Conservation (phyloP, 140 eudicot species). For the Ambrosia hybrid region DNA sequence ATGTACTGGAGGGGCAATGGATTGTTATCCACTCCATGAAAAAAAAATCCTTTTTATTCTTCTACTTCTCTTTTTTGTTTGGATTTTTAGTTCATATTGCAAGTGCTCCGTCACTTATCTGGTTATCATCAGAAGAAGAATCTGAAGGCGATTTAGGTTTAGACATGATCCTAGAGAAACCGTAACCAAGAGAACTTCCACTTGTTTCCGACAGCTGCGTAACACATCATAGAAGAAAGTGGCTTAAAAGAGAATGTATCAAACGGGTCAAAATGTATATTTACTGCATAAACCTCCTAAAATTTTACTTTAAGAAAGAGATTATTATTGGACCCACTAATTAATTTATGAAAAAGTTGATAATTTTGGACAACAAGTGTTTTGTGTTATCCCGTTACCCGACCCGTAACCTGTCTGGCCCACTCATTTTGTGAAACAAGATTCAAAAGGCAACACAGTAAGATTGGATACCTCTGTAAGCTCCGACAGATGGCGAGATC, state of each 20-base stretch:
- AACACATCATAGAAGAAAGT: constrained; percentile 10
- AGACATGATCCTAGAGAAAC: constrained; percentile 53
- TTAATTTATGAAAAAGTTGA: not conserved
- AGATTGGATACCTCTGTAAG: constrained; percentile 74
- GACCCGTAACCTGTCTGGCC: not conserved
- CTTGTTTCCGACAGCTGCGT: constrained; percentile 86
- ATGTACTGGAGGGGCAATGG: constrained; percentile 34
- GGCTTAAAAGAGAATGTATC: not conserved
- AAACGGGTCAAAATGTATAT: not conserved
- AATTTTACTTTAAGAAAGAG: too few relatives aligned
- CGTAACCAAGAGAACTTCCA: constrained; percentile 96
- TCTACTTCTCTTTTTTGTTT: not conserved
- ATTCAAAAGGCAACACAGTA: constrained; percentile 3
- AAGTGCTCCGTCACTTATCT: constrained; percentile 71
- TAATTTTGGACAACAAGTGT: too few relatives aligned
- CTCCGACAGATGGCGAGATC: constrained; percentile 97
- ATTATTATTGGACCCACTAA: not conserved
- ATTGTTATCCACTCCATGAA: constrained; percentile 39
- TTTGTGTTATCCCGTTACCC: not conserved
- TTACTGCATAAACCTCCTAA: not conserved
- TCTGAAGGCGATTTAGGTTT: constrained; percentile 58
- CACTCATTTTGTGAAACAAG: constrained; percentile 12
- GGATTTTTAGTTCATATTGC: constrained; percentile 43
- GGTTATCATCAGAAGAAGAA: constrained; percentile 61
- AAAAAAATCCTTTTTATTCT: not conserved